A percentile compares a stretch with the other conserved stretches of the same genome.
These are phyloP conservation scores for Huntiella bhutanensis DNA, from an alignment of 2,329 filamentous ascomycete genomes.

Conservation along the genomic window DNA sequence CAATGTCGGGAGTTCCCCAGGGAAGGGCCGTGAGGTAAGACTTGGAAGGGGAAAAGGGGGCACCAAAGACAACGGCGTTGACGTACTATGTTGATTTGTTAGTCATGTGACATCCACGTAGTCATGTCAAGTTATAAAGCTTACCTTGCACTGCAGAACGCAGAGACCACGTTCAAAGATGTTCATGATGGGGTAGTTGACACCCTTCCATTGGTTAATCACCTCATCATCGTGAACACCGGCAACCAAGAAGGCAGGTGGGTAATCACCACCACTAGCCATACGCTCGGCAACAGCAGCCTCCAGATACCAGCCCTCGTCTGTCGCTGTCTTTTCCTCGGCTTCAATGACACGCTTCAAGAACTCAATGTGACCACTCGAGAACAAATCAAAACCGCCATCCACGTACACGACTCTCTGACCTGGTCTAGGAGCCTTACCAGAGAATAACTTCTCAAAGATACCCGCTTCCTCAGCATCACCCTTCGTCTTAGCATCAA, in stretches of 20 bases:
- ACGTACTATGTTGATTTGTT: slow-evolving; percentile 47
- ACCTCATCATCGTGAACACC: slow-evolving; percentile 89
- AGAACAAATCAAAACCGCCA: slow-evolving; percentile 92
- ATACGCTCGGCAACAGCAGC: slow-evolving; percentile 43
- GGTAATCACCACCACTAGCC: slow-evolving; percentile 53
- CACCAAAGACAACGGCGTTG: slow-evolving; percentile 71
- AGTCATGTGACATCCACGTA: not conserved
- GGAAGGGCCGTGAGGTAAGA: slow-evolving; percentile 60
- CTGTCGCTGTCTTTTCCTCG: slow-evolving; percentile 50
- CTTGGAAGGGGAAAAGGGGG: slow-evolving; percentile 70
- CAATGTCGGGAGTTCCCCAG: slow-evolving; percentile 52
- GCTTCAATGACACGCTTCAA: slow-evolving; percentile 54
- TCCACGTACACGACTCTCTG: slow-evolving; percentile 90
- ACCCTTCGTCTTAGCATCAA: slow-evolving; percentile 24
- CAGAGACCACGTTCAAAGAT: slow-evolving; percentile 91
- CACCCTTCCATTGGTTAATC: slow-evolving; percentile 89
- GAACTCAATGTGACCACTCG: slow-evolving; percentile 92
- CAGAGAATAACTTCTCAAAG: slow-evolving; percentile 51
- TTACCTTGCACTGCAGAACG: slow-evolving; percentile 79
- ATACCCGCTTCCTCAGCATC: slow-evolving; percentile 38
- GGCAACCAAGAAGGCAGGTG: slow-evolving; percentile 71
- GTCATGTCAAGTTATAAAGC: slow-evolving; percentile 14
- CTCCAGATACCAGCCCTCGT: slow-evolving; percentile 56
- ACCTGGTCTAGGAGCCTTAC: slow-evolving; percentile 50
- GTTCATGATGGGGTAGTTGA: slow-evolving; percentile 99